Percentiles rank a stretch among this genome's conserved stretches.
Evolutionary conservation across 2,329 filamentous ascomycete genomes (phyloP).

Genomic region (Capronia coronata): DNA sequence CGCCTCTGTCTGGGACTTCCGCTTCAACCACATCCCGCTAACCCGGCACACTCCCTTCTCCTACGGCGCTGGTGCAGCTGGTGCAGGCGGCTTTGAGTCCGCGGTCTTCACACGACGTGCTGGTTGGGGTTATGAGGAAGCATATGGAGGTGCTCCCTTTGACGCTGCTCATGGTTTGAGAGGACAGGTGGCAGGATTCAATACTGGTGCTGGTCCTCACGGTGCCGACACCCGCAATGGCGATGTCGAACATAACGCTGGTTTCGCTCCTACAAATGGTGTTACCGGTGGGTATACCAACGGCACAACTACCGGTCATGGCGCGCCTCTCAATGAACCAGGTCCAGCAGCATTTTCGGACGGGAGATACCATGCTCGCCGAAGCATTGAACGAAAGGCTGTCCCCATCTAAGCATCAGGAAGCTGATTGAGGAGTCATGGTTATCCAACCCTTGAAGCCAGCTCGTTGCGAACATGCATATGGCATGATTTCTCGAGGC

Average conservation of each 20-base stretch:
- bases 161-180: conserved; percentile 34
- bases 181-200: conserved; percentile 22
- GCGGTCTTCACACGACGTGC: conserved; percentile 54
- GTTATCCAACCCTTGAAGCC: too few relatives aligned
- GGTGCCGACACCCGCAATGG: conserved; percentile 5
- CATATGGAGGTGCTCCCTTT: conserved; percentile 39
- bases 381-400: conserved; percentile 18
- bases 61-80: conserved; percentile 39
- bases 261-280: conserved; percentile 1
- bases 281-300: not conserved
- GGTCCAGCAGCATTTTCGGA: not conserved
- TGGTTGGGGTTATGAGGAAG: conserved; percentile 51
- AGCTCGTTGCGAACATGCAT: too few relatives aligned
- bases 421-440: not conserved
- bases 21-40: conserved; percentile 61
- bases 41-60: conserved; percentile 52
- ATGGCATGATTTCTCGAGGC: too few relatives aligned
- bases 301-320: not conserved
- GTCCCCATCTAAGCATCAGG: conserved; percentile 1
- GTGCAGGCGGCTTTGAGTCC: conserved; percentile 44
- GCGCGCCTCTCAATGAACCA: not conserved
- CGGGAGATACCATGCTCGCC: conserved; percentile 12
- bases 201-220: conserved; percentile 15
- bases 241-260: conserved; percentile 22
- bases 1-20: conserved; percentile 62